These are phyloP conservation scores for Solanum hybrid DNA, from an alignment of 305 asterid genomes.

Conservation along the genomic window DNA sequence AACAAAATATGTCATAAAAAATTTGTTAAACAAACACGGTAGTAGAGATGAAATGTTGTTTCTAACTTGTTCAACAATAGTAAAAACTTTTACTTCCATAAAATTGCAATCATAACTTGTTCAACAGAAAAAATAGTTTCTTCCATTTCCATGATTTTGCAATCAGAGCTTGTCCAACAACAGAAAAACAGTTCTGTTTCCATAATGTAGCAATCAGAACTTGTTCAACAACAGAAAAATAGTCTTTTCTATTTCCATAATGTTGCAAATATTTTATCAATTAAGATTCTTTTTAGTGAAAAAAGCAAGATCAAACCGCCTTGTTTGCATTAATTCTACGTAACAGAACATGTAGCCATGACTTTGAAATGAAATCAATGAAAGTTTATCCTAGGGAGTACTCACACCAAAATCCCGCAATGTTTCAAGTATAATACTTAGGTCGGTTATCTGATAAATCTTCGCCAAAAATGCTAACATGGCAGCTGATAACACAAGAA, in stretches of 20 bases:
- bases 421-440: slow-evolving; percentile 40
- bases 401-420: slow-evolving; percentile 58
- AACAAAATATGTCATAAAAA: background rate
- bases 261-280: background rate
- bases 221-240: background rate
- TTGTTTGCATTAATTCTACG: background rate
- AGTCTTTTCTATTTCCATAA: background rate
- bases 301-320: background rate
- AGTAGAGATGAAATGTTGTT: background rate
- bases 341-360: background rate
- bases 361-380: background rate
- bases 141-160: background rate
- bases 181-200: background rate
- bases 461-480: slow-evolving; percentile 71
- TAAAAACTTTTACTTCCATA: background rate
- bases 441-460: slow-evolving; percentile 49
- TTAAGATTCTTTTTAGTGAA: background rate
- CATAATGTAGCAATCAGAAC: background rate
- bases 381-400: slow-evolving; percentile 4
- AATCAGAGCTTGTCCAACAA: background rate
- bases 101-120: background rate
- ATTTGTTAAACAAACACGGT: background rate
- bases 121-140: background rate
- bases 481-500: slow-evolving; percentile 64
- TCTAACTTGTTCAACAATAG: background rate